phyloP scores from a whole-genome alignment of 371 early-diverging fungal genomes.

The Mortierella sp. region DNA sequence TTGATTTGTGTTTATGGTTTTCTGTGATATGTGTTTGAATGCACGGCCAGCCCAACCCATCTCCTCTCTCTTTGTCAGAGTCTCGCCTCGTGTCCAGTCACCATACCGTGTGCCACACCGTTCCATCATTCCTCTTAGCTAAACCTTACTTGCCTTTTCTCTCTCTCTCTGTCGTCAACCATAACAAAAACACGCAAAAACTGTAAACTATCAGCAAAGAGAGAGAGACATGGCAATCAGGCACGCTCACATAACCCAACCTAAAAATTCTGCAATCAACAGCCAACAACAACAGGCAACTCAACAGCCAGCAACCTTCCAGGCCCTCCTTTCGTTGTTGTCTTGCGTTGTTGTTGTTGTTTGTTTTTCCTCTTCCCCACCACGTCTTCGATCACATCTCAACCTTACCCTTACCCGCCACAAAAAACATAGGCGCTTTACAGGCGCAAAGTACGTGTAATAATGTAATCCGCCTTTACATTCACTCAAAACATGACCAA shows the following conservation, averaged over 20 bases:
- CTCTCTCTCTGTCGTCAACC: neutral
- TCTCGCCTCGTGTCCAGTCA: conserved; percentile 1
- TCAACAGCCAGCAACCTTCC: neutral
- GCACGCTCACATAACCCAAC: conserved; percentile 6
- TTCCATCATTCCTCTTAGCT: neutral
- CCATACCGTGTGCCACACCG: neutral
- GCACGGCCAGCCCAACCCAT: neutral
- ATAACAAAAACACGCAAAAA: conserved; percentile 6
- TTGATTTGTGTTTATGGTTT: neutral
- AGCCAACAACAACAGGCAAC: neutral
- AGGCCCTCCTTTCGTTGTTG: neutral
- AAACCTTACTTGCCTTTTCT: too few species aligned
- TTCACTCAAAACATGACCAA: neutral
- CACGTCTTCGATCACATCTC: neutral
- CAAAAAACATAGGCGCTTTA: neutral
- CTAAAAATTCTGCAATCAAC: neutral
- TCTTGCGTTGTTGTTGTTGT: neutral
- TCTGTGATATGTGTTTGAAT: neutral
- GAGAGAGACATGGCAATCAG: neutral
- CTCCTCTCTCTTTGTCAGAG: neutral
- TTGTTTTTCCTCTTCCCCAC: neutral
- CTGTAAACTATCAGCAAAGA: neutral
- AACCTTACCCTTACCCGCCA: conserved; percentile 1
- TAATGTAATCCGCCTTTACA: neutral
- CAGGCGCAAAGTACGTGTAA: too few species aligned